Conservation (phyloP, 2,329 filamentous ascomycete genomes). For the Fusarium incarnatum region DNA sequence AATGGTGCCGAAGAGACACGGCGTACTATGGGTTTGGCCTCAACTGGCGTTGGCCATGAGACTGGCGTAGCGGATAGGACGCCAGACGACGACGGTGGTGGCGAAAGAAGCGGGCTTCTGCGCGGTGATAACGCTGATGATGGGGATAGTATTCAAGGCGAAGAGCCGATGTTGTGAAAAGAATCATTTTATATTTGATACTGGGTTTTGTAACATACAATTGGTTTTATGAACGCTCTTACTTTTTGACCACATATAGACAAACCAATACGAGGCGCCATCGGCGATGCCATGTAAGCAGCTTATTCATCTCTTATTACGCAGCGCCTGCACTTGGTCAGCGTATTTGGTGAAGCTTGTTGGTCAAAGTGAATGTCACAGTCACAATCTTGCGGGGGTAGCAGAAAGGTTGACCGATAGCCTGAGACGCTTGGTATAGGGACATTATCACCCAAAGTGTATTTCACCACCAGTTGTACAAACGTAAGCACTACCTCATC, state of each 20-base stretch:
- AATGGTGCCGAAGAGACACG: slow-evolving; percentile 78
- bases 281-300: slow-evolving; percentile 22
- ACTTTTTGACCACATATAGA: slow-evolving; percentile 1
- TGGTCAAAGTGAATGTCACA: slow-evolving; percentile 10
- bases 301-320: slow-evolving; percentile 34
- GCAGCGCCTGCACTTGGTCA: slow-evolving; percentile 35
- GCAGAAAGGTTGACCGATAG: not conserved
- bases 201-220: slow-evolving; percentile 8
- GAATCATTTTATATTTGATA: slow-evolving; percentile 1
- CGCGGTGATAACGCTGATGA: slow-evolving; percentile 53
- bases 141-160: slow-evolving; percentile 46
- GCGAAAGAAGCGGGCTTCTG: slow-evolving; percentile 59
- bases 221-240: slow-evolving; percentile 7
- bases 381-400: slow-evolving; percentile 39
- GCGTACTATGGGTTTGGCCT: slow-evolving; percentile 51
- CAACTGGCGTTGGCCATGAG: slow-evolving; percentile 40
- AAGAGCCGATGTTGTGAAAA: slow-evolving; percentile 45
- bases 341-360: slow-evolving; percentile 28
- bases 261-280: not conserved
- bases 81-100: slow-evolving; percentile 50
- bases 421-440: not conserved
- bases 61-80: slow-evolving; percentile 50
- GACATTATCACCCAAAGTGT: slow-evolving; percentile 9
- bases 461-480: slow-evolving; percentile 15
- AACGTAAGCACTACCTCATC: slow-evolving; percentile 10